Evolutionary conservation across 2,329 filamentous ascomycete genomes (phyloP).

Genomic region (Pseudopyrenochaeta lycopersici): DNA sequence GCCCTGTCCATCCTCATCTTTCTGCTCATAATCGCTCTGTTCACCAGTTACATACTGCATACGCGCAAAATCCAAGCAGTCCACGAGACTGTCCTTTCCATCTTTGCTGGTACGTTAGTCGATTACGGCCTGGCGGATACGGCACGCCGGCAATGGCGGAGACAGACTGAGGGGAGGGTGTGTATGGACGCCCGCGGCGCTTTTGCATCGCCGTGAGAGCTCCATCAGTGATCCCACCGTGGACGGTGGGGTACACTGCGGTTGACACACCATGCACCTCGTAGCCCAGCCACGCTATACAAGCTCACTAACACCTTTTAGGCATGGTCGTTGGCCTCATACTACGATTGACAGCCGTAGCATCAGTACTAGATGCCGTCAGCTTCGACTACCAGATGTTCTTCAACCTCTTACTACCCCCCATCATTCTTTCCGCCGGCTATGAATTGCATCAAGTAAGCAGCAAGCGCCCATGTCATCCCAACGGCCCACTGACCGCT

Average conservation of each 20-base stretch:
- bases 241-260: constrained; percentile 24
- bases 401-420: constrained; percentile 98
- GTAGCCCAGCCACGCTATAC: constrained; percentile 24
- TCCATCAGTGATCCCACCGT: constrained; percentile 14
- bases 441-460: constrained; percentile 90
- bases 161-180: constrained; percentile 14
- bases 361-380: constrained; percentile 87
- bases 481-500: constrained; percentile 6
- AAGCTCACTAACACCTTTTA: constrained; percentile 51
- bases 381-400: constrained; percentile 99
- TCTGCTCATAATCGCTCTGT: constrained; percentile 91
- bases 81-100: constrained; percentile 97
- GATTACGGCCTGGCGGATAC: not conserved
- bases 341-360: constrained; percentile 80
- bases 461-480: not conserved
- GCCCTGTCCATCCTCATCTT: constrained; percentile 96
- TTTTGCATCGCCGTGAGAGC: constrained; percentile 8
- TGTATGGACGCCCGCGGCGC: constrained; percentile 13
- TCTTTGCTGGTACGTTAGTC: constrained; percentile 79
- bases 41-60: constrained; percentile 96
- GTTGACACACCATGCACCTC: constrained; percentile 13
- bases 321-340: constrained; percentile 95
- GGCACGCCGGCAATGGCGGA: constrained; percentile 6
- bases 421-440: constrained; percentile 95
- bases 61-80: constrained; percentile 97